A percentile compares a stretch with the other conserved stretches of the same genome.
These are phyloP conservation scores for Hypoxylon fuscum DNA, from an alignment of 495 filamentous ascomycete species.

Conservation along the genomic window DNA sequence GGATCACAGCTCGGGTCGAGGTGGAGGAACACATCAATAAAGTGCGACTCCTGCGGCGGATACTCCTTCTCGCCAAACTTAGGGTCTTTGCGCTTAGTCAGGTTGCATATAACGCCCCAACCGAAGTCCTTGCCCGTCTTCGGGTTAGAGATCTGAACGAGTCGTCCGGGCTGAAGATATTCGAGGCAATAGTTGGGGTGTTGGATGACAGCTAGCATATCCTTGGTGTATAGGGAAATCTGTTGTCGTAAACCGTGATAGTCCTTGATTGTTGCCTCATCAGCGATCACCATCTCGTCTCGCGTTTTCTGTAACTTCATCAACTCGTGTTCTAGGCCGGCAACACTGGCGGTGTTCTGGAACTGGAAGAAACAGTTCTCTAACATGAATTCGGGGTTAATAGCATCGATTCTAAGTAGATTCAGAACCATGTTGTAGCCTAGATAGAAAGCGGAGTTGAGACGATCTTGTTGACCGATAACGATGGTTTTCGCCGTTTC, in stretches of 20 bases:
- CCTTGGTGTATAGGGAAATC: conserved; percentile 79
- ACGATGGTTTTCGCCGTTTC: conserved; percentile 91
- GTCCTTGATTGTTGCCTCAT: conserved; percentile 88
- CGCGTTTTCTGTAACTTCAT: conserved; percentile 75
- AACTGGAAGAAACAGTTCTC: conserved; percentile 98
- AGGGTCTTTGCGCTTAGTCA: conserved; percentile 64
- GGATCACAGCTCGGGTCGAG: conserved; percentile 56
- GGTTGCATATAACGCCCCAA: conserved; percentile 88
- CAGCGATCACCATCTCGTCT: conserved; percentile 75
- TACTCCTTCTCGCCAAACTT: conserved; percentile 70
- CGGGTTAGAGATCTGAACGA: conserved; percentile 82
- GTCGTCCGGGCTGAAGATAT: conserved; percentile 81
- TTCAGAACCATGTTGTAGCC: conserved; percentile 99
- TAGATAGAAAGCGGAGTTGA: conserved; percentile 97
- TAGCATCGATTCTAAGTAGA: conserved; percentile 91
- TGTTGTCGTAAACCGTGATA: conserved; percentile 89
- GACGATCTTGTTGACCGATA: conserved; percentile 91
- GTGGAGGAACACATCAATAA: conserved; percentile 83
- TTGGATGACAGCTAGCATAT: conserved; percentile 87
- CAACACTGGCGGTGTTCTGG: conserved; percentile 88
- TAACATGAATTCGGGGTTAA: conserved; percentile 96
- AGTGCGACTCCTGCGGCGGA: conserved; percentile 73
- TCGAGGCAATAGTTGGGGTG: conserved; percentile 84
- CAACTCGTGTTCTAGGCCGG: conserved; percentile 81
- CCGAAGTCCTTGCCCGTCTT: conserved; percentile 78